phyloP scores from a whole-genome alignment of 2,329 filamentous ascomycete species.

The Exophiala sp. region DNA sequence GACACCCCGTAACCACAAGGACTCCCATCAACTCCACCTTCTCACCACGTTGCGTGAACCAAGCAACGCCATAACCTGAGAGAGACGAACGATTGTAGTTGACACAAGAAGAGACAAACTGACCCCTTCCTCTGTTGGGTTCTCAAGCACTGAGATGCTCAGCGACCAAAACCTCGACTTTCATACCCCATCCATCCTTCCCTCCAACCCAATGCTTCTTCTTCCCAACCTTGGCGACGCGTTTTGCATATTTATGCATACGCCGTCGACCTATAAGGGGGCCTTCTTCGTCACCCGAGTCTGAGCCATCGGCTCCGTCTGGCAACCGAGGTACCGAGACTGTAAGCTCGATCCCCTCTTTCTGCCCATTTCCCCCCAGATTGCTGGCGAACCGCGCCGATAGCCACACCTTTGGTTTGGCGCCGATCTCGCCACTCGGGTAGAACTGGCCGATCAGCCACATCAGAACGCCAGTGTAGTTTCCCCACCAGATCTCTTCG shows the following conservation, averaged over 20 bases:
- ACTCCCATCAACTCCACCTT: too few relatives aligned
- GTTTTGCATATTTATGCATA: constrained; percentile 35
- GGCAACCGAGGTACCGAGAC: constrained; percentile 37
- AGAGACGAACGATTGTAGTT: background rate
- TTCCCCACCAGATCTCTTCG: constrained; percentile 59
- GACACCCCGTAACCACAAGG: too few relatives aligned
- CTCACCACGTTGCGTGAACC: background rate
- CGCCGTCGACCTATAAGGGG: constrained; percentile 23
- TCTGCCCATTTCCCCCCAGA: constrained; percentile 37
- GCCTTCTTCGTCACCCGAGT: constrained; percentile 5
- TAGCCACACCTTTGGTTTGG: constrained; percentile 37
- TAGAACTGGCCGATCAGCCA: constrained; percentile 54
- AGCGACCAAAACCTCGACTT: constrained; percentile 19
- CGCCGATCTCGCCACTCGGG: constrained; percentile 50
- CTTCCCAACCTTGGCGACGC: constrained; percentile 52
- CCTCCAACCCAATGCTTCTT: constrained; percentile 51
- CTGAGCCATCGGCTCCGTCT: constrained; percentile 18
- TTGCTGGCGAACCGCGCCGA: constrained; percentile 40
- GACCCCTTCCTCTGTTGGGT: background rate
- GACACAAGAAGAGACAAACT: background rate
- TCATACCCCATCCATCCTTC: constrained; percentile 24
- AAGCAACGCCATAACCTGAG: background rate
- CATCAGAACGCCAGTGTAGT: constrained; percentile 57
- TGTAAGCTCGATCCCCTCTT: constrained; percentile 41
- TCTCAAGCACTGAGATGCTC: constrained; percentile 3